phyloP scores from a whole-genome alignment of 805 yeast genomes.

The Ogataea sp. region DNA sequence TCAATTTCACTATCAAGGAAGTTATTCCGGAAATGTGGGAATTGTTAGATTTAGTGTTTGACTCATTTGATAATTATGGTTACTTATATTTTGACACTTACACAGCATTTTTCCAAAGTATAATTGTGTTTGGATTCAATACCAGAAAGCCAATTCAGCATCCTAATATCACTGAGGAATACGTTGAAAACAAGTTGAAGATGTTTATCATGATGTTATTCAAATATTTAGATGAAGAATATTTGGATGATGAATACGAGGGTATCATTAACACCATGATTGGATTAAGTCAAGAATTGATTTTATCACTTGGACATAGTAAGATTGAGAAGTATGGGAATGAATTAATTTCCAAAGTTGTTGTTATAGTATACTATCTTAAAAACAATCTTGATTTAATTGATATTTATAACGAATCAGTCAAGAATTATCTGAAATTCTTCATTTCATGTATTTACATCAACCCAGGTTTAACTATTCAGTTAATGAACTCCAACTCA shows the following conservation, averaged over 20 bases:
- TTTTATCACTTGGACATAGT: neutral
- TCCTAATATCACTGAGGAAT: neutral
- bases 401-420: neutral
- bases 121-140: constrained; percentile 37
- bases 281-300: neutral
- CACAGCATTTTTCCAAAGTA: constrained; percentile 37
- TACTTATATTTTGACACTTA: constrained; percentile 41
- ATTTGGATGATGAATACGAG: constrained; percentile 5
- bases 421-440: constrained; percentile 11
- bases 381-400: neutral
- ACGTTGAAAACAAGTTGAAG: constrained; percentile 7
- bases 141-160: no score
- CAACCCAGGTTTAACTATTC: constrained; percentile 29
- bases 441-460: constrained; percentile 32
- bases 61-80: constrained; percentile 44
- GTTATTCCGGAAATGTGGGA: constrained; percentile 39
- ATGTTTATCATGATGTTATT: constrained; percentile 8
- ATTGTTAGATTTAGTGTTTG: constrained; percentile 32
- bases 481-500: constrained; percentile 29
- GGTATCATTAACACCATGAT: neutral
- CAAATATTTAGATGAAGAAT: constrained; percentile 10
- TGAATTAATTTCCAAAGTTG: neutral
- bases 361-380: neutral
- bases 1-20: constrained; percentile 48
- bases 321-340: neutral